Evolutionary conservation across 805 yeast genomes (phyloP).

Genomic region (Candida morakotiae): DNA sequence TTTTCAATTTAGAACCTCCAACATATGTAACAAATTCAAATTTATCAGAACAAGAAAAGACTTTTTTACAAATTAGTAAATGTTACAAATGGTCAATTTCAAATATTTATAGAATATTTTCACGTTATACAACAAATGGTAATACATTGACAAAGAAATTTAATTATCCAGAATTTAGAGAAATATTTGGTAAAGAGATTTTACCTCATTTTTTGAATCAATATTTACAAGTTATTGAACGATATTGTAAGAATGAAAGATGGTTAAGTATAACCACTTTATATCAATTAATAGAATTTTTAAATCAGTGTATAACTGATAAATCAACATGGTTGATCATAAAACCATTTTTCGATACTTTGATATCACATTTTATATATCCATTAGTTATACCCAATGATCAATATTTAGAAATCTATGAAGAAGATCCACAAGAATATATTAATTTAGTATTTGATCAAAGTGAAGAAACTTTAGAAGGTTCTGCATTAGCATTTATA

Average conservation of each 20-base stretch:
- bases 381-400: slow-evolving; percentile 72
- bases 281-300: slow-evolving; percentile 50
- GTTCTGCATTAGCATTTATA: slow-evolving; percentile 73
- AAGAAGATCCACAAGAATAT: slow-evolving; percentile 85
- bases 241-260: slow-evolving; percentile 60
- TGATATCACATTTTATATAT: slow-evolving; percentile 68
- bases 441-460: slow-evolving; percentile 60
- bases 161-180: slow-evolving; percentile 58
- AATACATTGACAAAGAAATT: slow-evolving; percentile 39
- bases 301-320: slow-evolving; percentile 55
- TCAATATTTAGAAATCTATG: slow-evolving; percentile 68
- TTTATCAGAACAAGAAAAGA: slow-evolving; percentile 36
- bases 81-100: slow-evolving; percentile 77
- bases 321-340: slow-evolving; percentile 62
- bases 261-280: slow-evolving; percentile 72
- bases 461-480: slow-evolving; percentile 70
- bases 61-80: slow-evolving; percentile 71
- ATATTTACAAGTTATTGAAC: slow-evolving; percentile 61
- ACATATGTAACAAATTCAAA: slow-evolving; percentile 46
- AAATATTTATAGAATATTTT: slow-evolving; percentile 66
- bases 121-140: slow-evolving; percentile 57
- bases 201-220: slow-evolving; percentile 70
- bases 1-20: slow-evolving; percentile 61
- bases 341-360: slow-evolving; percentile 58
- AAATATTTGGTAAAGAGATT: slow-evolving; percentile 50